Conservation (phyloP, 2,329 filamentous ascomycete species). For the Ophiocordyceps camponoti-floridani region DNA sequence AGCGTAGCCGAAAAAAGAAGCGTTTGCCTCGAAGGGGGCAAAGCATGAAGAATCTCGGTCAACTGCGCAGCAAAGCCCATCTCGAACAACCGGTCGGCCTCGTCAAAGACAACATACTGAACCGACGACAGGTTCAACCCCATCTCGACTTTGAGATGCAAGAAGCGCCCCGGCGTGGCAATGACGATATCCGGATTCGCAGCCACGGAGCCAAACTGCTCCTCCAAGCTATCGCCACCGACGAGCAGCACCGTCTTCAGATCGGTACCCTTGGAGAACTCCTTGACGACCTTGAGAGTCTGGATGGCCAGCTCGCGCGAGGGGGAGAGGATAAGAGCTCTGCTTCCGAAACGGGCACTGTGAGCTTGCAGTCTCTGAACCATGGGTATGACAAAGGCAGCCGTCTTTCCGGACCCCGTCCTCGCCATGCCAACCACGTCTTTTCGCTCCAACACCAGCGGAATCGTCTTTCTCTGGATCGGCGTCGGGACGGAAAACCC, state of each 20-base stretch:
- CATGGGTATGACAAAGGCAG: conserved; percentile 96
- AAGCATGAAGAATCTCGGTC: conserved; percentile 76
- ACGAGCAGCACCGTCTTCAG: conserved; percentile 80
- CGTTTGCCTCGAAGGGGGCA: conserved; percentile 74
- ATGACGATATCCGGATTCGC: conserved; percentile 95
- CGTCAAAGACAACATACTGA: conserved; percentile 90
- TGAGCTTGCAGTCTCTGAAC: conserved; percentile 84
- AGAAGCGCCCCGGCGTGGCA: conserved; percentile 85
- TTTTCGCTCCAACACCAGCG: conserved; percentile 70
- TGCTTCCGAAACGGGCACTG: conserved; percentile 67
- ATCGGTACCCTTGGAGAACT: conserved; percentile 78
- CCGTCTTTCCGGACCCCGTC: conserved; percentile 97
- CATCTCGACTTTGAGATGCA: conserved; percentile 98
- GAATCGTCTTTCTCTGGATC: conserved; percentile 93
- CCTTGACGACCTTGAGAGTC: conserved; percentile 91
- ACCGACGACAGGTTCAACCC: conserved; percentile 76
- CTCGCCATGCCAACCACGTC: conserved; percentile 99
- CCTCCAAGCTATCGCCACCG: conserved; percentile 87
- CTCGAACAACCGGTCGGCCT: conserved; percentile 91
- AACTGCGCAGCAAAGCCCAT: conserved; percentile 96
- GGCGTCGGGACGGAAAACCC: conserved; percentile 93
- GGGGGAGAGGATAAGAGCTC: conserved; percentile 77
- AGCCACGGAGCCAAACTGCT: conserved; percentile 86
- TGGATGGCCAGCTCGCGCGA: conserved; percentile 89
- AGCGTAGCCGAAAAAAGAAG: conserved; percentile 89